Base-by-base conservation (phyloP, 2,329 filamentous ascomycete species). In the Aspergillus ibericus region DNA sequence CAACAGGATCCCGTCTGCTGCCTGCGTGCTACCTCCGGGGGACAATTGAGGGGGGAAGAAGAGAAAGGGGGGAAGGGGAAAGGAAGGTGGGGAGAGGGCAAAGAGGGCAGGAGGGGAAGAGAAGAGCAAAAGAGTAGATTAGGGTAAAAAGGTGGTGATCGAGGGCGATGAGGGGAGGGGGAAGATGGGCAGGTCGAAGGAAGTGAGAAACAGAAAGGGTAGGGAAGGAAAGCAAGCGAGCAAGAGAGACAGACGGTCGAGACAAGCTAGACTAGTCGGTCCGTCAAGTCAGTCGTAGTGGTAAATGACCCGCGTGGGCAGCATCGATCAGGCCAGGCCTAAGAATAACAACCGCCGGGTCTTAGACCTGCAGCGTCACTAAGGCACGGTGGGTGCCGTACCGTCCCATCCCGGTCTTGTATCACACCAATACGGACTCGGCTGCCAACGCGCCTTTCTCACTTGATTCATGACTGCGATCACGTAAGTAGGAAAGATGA, bases 331-430 rank as follows among this genome's bases (percentile, higher is more conserved):
- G 59, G 57, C 55, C 59, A 59, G 61, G 47, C 53, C 56, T 56
- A 63, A 59, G 54, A 60, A 60, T 58, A 60, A 29, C 44, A 48
- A 32, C 44, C 44, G 44, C 27, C 44, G n/a, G 57, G 58, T 60
- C 58, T 62, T 60, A 58, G 60, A 60, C 58, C 44, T 61, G 59
- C 56, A 61, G 56, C 29, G 32, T 55, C 56, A 53, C 38, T 42
- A 32, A 32, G 25, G 25, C 38, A 25, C 27, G 13, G 36, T 53
- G 35, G 50, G 34, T 42, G 35, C 35, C 20, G 49, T 51, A 51
- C 49, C 49, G 49, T 22, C 18, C 38, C 38, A 47, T 47, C 42
- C 42, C 42, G 42, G 44, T 48, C 16, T 8, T 29, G 38, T 42
- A 42, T n/a, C 38, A 42, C 38, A 12, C 18, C 38, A 42, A 22